A percentile compares a stretch with the other conserved stretches of the same genome.
phyloP scores from a whole-genome alignment of 805 yeast genomes.

The Saccharomycopsis sp. region DNA sequence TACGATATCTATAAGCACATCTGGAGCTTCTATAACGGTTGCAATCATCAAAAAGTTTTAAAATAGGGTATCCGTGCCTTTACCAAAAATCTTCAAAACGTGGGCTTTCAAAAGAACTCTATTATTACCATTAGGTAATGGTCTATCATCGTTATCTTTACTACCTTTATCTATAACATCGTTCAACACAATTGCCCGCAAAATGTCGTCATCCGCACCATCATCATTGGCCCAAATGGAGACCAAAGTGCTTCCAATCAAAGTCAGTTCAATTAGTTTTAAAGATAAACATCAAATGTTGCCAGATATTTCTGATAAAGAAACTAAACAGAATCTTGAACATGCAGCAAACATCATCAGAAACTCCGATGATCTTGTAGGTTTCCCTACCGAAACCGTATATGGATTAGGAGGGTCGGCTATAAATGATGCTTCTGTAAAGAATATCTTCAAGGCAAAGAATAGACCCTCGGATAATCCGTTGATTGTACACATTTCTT shows the following conservation, averaged over 20 bases:
- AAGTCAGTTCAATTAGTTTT: conserved; percentile 13
- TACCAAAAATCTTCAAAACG: neutral
- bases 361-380: conserved; percentile 52
- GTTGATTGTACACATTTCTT: conserved; percentile 81
- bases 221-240: neutral
- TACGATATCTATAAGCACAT: too few species aligned
- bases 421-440: conserved; percentile 62
- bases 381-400: conserved; percentile 96
- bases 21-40: too few species aligned
- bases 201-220: neutral
- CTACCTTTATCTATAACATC: neutral
- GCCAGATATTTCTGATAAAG: conserved; percentile 36
- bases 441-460: conserved; percentile 76
- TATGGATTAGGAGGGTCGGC: conserved; percentile 94
- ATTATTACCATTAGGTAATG: neutral
- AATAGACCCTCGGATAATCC: conserved; percentile 96
- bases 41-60: too few species aligned
- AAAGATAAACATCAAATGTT: conserved; percentile 13
- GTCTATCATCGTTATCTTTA: neutral
- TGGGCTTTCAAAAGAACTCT: neutral
- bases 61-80: too few species aligned
- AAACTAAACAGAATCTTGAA: conserved; percentile 37
- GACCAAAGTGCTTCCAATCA: conserved; percentile 10
- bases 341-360: conserved; percentile 41
- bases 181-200: neutral